A percentile compares a stretch with the other conserved stretches of the same genome.
phyloP scores from a whole-genome alignment of 257 asterid genomes.

The Ilex asprella region DNA sequence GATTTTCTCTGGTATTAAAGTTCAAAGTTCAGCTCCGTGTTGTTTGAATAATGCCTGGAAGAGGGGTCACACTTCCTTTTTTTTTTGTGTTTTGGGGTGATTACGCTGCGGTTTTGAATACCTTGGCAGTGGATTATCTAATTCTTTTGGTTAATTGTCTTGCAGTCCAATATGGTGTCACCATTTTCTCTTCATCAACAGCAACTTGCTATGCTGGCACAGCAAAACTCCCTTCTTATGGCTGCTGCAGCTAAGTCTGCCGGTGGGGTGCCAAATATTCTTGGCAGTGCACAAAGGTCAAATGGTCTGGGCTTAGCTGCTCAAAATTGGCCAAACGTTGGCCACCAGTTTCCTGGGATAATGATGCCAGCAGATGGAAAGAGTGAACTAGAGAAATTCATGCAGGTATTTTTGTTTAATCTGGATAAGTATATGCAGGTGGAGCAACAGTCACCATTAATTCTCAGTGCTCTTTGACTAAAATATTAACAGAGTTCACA shows the following conservation, averaged over 20 bases:
- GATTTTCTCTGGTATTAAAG: background rate
- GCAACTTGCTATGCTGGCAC: slow-evolving; percentile 85
- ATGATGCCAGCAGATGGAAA: slow-evolving; percentile 56
- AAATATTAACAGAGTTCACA: slow-evolving; percentile 8
- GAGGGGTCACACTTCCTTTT: background rate
- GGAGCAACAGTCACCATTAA: background rate
- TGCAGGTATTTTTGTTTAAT: slow-evolving; percentile 47
- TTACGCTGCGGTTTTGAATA: background rate
- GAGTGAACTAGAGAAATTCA: slow-evolving; percentile 39
- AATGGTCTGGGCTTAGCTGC: slow-evolving; percentile 44
- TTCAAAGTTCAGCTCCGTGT: background rate
- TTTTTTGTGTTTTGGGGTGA: background rate
- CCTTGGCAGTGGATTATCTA: background rate
- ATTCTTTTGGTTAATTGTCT: background rate
- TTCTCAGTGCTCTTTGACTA: slow-evolving; percentile 1
- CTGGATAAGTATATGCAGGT: too few relatives aligned
- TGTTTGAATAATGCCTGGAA: background rate
- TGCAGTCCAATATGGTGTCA: slow-evolving; percentile 65
- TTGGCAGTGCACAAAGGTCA: slow-evolving; percentile 38
- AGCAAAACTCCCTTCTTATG: slow-evolving; percentile 70
- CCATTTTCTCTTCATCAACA: slow-evolving; percentile 73
- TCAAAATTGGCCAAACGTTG: slow-evolving; percentile 69
- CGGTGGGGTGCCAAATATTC: slow-evolving; percentile 43
- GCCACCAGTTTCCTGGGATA: slow-evolving; percentile 69
- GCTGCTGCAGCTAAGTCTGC: slow-evolving; percentile 67